A percentile compares a stretch with the other conserved stretches of the same genome.
Conservation (phyloP, 768 basidiomycete genomes). For the Tephrocybe rancida region DNA sequence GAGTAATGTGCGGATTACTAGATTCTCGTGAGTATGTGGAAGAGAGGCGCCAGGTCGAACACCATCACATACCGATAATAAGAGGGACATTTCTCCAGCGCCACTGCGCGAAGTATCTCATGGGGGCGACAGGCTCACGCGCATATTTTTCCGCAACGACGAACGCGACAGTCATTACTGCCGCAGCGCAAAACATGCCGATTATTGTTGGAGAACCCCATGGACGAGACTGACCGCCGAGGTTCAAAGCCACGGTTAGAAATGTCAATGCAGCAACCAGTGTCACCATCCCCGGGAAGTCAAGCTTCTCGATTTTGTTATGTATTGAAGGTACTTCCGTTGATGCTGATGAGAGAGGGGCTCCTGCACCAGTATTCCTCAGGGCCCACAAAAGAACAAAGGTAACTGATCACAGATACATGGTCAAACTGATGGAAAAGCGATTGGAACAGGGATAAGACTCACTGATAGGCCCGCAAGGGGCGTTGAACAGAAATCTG, state of each 20-base stretch:
- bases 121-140: slow-evolving; percentile 21
- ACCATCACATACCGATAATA: slow-evolving; percentile 19
- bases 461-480: slow-evolving; percentile 26
- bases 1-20: slow-evolving; percentile 20
- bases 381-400: slow-evolving; percentile 20
- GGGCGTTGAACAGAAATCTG: slow-evolving; percentile 26
- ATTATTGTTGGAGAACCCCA: slow-evolving; percentile 28
- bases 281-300: slow-evolving; percentile 24
- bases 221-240: slow-evolving; percentile 25
- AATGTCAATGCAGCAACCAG: slow-evolving; percentile 23
- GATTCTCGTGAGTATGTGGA: background rate
- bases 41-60: background rate
- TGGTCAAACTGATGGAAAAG: no score
- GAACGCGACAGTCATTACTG: slow-evolving; percentile 20
- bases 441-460: background rate
- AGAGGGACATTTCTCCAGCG: slow-evolving; percentile 29
- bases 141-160: slow-evolving; percentile 24
- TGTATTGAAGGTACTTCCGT: background rate
- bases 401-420: slow-evolving; percentile 17
- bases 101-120: slow-evolving; percentile 24
- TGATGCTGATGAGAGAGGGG: background rate
- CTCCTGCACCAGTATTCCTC: slow-evolving; percentile 1
- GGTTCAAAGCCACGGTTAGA: slow-evolving; percentile 25
- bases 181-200: slow-evolving; percentile 22
- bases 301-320: slow-evolving; percentile 8